phyloP scores from a whole-genome alignment of 2,329 filamentous ascomycete species.

The Tympanopsis confertula region DNA sequence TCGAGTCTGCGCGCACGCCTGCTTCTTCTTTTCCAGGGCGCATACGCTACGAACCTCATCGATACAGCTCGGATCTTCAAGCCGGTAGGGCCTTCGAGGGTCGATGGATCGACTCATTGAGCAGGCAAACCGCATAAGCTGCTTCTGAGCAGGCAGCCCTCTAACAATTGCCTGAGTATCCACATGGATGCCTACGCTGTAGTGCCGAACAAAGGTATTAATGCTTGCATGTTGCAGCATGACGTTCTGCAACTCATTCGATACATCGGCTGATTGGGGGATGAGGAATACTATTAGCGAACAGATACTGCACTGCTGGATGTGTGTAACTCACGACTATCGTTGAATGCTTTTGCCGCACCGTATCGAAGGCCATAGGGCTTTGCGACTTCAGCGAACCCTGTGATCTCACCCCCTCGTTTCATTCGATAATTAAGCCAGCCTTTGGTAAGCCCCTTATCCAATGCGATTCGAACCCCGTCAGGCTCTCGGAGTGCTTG shows the following conservation, averaged over 20 bases:
- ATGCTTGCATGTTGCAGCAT: conserved; percentile 13
- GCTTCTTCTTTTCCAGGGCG: conserved; percentile 8
- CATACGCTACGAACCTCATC: too few species aligned
- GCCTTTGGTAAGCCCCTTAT: conserved; percentile 11
- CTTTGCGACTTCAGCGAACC: conserved; percentile 16
- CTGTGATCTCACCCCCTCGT: conserved; percentile 16
- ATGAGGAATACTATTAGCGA: too few species aligned
- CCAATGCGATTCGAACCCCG: conserved; percentile 12
- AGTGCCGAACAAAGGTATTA: conserved; percentile 13
- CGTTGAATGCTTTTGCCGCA: conserved; percentile 21
- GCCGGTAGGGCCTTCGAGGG: conserved; percentile 9
- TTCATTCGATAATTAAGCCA: conserved; percentile 14
- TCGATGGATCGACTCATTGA: conserved; percentile 14
- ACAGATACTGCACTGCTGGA: background rate
- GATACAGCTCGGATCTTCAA: too few species aligned
- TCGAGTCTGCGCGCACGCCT: conserved; percentile 8
- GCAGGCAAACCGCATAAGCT: conserved; percentile 11
- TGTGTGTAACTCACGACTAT: conserved; percentile 16
- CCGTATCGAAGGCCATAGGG: conserved; percentile 20
- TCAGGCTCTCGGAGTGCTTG: conserved; percentile 10
- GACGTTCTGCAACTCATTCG: conserved; percentile 13
- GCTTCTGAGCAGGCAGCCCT: conserved; percentile 9
- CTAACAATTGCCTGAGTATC: conserved; percentile 12
- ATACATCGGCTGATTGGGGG: conserved; percentile 2
- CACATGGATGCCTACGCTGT: conserved; percentile 13